These are phyloP conservation scores for Tirmania nivea DNA, from an alignment of 495 filamentous ascomycete species.

Conservation along the genomic window DNA sequence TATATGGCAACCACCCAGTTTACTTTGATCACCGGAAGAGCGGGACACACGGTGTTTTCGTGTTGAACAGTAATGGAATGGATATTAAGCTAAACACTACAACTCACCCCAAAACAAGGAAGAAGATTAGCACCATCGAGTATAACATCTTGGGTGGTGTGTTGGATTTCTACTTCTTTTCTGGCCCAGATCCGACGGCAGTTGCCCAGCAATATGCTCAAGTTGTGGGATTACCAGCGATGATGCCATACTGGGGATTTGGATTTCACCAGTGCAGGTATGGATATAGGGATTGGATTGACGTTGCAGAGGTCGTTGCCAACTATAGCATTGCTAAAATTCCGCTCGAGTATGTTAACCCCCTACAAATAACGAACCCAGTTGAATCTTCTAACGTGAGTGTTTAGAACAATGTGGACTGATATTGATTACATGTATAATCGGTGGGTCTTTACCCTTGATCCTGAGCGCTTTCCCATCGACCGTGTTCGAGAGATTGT, in stretches of 20 bases:
- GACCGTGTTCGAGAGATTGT: slow-evolving; percentile 46
- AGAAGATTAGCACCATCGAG: slow-evolving; percentile 39
- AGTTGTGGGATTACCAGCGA: slow-evolving; percentile 42
- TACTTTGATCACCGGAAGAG: slow-evolving; percentile 57
- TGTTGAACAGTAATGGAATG: slow-evolving; percentile 71
- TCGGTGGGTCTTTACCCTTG: slow-evolving; percentile 48
- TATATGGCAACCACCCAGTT: slow-evolving; percentile 67
- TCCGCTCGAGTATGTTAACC: slow-evolving; percentile 35
- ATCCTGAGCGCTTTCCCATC: slow-evolving; percentile 49
- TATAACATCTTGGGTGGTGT: slow-evolving; percentile 69
- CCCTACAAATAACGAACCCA: no score
- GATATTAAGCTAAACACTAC: slow-evolving; percentile 32
- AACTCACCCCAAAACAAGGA: slow-evolving; percentile 30
- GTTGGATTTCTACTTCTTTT: slow-evolving; percentile 66
- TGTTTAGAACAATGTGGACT: slow-evolving; percentile 50
- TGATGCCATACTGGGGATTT: slow-evolving; percentile 74
- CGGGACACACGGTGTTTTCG: slow-evolving; percentile 63
- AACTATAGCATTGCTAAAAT: slow-evolving; percentile 60
- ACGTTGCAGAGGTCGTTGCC: slow-evolving; percentile 56
- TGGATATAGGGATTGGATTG: slow-evolving; percentile 54
- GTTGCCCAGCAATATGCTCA: slow-evolving; percentile 55
- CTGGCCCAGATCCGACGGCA: slow-evolving; percentile 47
- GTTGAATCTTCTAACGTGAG: no score
- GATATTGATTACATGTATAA: slow-evolving; percentile 59
- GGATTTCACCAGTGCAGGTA: slow-evolving; percentile 50